Evolutionary conservation across 139 green algal species (phyloP), one percentile per base, ranked within the genome.

Genomic region (Chara braunii): DNA sequence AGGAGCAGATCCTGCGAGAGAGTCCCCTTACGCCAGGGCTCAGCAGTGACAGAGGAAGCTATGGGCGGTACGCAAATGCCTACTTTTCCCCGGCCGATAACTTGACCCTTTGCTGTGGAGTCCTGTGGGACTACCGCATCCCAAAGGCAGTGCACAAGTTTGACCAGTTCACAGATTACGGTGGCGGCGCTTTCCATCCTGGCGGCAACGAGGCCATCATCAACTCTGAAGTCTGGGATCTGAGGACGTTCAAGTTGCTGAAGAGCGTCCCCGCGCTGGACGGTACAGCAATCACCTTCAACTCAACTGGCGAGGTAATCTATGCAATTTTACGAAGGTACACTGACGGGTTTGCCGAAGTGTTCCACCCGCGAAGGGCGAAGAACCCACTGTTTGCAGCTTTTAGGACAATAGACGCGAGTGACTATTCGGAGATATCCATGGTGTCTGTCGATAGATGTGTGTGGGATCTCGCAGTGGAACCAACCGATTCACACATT

Each of bases 151-250:
- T 89, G 14, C 83, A 87, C 63, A 72, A 71, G 28, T 89, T 89
- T 64, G 85, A 90, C 58, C 69, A 82, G 74, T 83, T 90, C 66
- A 81, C 67, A 1, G 74, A 86, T 34, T 58, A 29, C n/a, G 63
- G 68, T 1, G 70, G 74, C 0, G 75, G 80, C 12, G 60, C 44
- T 59, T 91, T 90, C 70, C 85, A 90, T 53, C 84, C 83, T 0
- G 52, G 28, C 1, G 84, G 85, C 4, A 68, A 84, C 14, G 83
- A 90, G 77, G 74, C 68, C 28, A 80, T 91, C 18, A 42, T 91
- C 8, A 89, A 89, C 66, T 79, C 61, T 2, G 84, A 92, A 70
- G 77, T 87, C 30, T 92, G 86, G 86, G 86, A 92, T 51, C 67
- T 92, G 51, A 55, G 85, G 23, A 83, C 77, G 0, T 43, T 69